Evolutionary conservation across 2,329 filamentous ascomycete genomes (phyloP), one percentile per base, ranked within the genome.

Genomic region (Gaeumannomyces tritici): DNA sequence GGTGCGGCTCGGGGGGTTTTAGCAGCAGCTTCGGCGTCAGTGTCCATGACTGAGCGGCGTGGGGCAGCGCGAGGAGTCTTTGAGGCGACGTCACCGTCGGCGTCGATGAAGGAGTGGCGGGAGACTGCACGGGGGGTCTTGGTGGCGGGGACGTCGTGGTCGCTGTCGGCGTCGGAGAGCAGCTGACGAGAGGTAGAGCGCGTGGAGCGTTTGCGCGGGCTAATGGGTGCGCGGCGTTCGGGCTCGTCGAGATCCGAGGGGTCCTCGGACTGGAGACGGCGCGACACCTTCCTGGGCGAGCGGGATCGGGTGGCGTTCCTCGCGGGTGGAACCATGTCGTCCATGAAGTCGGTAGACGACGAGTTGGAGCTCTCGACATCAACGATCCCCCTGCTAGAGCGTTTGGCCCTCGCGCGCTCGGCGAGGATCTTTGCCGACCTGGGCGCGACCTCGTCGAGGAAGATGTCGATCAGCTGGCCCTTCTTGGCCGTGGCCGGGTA

Each of bases 401-500:
- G 87, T 77, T 92, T 92, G 18, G 92, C 93, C 63, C 87, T 84
- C 55, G 89, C 87, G 69, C 89, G 86, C 61, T 89, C 86, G 15
- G 84, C 83, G 35, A 96, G 80, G 28, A 98, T 83, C 74, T 89
- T 90, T 67, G 84, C 84, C 2, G 91, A 88, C 69, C 93, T 88
- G 0, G 93, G 89, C 5, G 90, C 77, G 31, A 99, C 83, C 66
- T 95, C 80, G 35, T 89, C 81, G 71, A 89, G 87, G 75, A 99
- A 92, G 58, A 98, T 85, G 9, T 89, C 86, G 64, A 99, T 82
- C 27, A 99, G 85, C 71, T 96, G 89, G 0, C 86, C 79, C 78
- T 99, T 99, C 78, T 98, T 99, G 15, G 95, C 92, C 5, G 88
- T 93, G 0, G 91, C 88, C 6, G 93, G 89, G 72, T 96, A 98